Base-by-base conservation (phyloP, 805 yeast genomes). In the Phaffomyces antillensis region DNA sequence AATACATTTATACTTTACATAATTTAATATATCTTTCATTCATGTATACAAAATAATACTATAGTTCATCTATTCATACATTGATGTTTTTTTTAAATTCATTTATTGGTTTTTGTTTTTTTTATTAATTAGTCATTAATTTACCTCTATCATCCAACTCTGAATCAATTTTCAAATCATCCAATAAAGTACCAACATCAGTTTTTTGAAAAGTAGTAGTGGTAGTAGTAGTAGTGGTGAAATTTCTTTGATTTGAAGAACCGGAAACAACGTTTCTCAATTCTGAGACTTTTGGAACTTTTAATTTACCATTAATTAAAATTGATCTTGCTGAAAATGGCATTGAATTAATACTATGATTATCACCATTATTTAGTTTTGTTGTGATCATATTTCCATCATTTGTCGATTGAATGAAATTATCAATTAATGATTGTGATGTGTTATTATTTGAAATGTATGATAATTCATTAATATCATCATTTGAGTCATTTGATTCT, bases 281-380 rank as follows among this genome's bases (percentile, higher is more conserved):
- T 31, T 59, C 59, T 31, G 52, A 50, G 9, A 59, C 60, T 35
- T 52, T 58, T 36, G 63, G 63, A 9, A 48, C 51, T 18, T 51
- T 47, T 17, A 55, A 37, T 20, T 48, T 58, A 8, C 54, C 53
- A 37, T 44, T 44, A 42, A 50, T 44, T 36, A 59, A 16, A 16
- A 54, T 23, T 0, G 62, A 54, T 51, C 62, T 55, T 1, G 58
- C 59, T 12, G 61, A 56, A 9, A 53, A 30, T 34, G 61, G 63
- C n/a, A 52, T 55, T 3, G 61, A 57, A 33, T 45, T 55, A 33
- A 59, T 55, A 33, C 60, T 55, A 37, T 48, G 39, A 24, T 38
- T 45, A 10, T 59, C 63, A 20, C 23, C 23, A 20, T 42, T 36
- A 8, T 20, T 34, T 7, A n/a, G 18, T 12, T 36, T 24, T 18